Evolutionary conservation across 495 filamentous ascomycete genomes (phyloP).

Genomic region (Xylaria nigripes): DNA sequence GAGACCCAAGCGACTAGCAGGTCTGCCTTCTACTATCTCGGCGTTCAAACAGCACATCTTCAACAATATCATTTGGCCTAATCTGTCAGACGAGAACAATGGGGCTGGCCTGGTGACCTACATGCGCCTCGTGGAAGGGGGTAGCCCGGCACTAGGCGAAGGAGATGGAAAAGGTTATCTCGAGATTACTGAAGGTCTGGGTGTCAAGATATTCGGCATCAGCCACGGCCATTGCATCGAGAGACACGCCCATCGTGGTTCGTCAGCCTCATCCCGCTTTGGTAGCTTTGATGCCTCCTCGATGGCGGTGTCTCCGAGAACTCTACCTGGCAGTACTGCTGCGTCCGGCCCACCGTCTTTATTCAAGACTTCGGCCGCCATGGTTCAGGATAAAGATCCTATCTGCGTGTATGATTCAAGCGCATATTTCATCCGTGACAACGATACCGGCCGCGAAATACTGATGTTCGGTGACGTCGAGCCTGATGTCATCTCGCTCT

Average conservation of each 20-base stretch:
- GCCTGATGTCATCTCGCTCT: constrained; percentile 74
- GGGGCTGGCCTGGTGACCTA: constrained; percentile 90
- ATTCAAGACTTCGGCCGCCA: constrained; percentile 12
- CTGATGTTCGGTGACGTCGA: constrained; percentile 95
- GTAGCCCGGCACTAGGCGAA: constrained; percentile 68
- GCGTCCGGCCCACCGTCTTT: constrained; percentile 17
- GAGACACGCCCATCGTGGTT: constrained; percentile 54
- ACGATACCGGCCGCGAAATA: constrained; percentile 59
- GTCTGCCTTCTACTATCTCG: constrained; percentile 72
- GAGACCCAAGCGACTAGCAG: constrained; percentile 74
- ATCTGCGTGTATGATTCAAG: constrained; percentile 70
- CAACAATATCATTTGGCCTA: constrained; percentile 97
- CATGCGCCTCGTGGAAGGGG: constrained; percentile 79
- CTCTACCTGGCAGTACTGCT: constrained; percentile 10
- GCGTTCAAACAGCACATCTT: constrained; percentile 92
- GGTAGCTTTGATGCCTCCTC: constrained; percentile 27
- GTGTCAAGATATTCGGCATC: constrained; percentile 68
- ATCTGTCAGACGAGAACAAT: constrained; percentile 90
- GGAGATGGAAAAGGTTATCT: constrained; percentile 72
- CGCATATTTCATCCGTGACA: constrained; percentile 81
- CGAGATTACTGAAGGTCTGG: constrained; percentile 72
- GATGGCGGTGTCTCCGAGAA: constrained; percentile 14
- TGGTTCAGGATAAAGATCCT: constrained; percentile 30
- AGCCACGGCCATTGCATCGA: constrained; percentile 85
- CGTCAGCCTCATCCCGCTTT: constrained; percentile 33